Conservation (phyloP, 1,284 basidiomycete species). For the Peniophora sp. region DNA sequence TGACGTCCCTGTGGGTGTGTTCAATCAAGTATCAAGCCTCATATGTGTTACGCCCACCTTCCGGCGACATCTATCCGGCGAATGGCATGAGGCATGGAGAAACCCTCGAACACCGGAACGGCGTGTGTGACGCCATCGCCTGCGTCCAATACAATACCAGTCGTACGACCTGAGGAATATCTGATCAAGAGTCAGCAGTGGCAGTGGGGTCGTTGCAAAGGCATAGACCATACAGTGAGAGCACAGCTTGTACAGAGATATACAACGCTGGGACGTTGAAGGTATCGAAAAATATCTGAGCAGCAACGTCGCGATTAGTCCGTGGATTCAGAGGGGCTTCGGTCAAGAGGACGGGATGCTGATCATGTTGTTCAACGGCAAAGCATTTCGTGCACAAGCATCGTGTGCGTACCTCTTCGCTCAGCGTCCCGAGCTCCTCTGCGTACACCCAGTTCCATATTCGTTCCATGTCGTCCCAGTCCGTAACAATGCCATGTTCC, state of each 20-base stretch:
- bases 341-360: slow-evolving; percentile 95
- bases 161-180: slow-evolving; percentile 98
- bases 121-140: slow-evolving; percentile 99
- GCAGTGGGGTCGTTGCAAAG: no score
- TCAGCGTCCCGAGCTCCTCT: slow-evolving; percentile 88
- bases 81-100: slow-evolving; percentile 98
- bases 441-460: slow-evolving; percentile 98
- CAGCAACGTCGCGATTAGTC: slow-evolving; percentile 89
- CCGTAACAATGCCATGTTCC: slow-evolving; percentile 89
- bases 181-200: slow-evolving; percentile 33
- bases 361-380: slow-evolving; percentile 8
- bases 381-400: neutral
- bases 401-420: slow-evolving; percentile 74
- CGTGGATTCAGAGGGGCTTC: slow-evolving; percentile 95
- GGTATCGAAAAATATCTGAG: slow-evolving; percentile 98
- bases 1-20: slow-evolving; percentile 70
- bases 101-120: slow-evolving; percentile 98
- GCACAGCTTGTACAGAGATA: slow-evolving; percentile 94
- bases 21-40: slow-evolving; percentile 4
- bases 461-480: slow-evolving; percentile 99
- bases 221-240: slow-evolving; percentile 69
- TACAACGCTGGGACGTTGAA: slow-evolving; percentile 99
- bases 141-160: slow-evolving; percentile 97
- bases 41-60: slow-evolving; percentile 40
- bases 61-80: slow-evolving; percentile 94